phyloP scores from a whole-genome alignment of 768 basidiomycete genomes.

The Hemileccinum rubropunctum region DNA sequence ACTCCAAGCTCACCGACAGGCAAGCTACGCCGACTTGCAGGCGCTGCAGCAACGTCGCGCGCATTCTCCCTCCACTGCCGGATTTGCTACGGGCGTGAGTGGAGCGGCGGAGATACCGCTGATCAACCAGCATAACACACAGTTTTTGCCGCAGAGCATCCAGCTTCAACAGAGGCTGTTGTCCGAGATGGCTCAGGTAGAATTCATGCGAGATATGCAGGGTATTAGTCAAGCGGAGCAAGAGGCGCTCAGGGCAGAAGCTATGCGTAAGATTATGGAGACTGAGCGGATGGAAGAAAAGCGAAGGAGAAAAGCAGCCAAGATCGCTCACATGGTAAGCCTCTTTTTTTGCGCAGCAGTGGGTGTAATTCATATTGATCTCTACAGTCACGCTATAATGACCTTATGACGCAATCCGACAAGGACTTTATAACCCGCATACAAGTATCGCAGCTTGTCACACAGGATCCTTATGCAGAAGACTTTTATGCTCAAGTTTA shows the following conservation, averaged over 20 bases:
- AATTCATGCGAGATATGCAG: slow-evolving; percentile 64
- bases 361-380: not conserved
- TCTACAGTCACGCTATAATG: slow-evolving; percentile 81
- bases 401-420: slow-evolving; percentile 96
- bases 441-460: slow-evolving; percentile 96
- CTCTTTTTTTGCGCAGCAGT: not conserved
- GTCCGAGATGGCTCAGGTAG: slow-evolving; percentile 72
- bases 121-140: slow-evolving; percentile 51
- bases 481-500: slow-evolving; percentile 99
- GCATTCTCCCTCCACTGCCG: slow-evolving; percentile 44
- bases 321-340: slow-evolving; percentile 85
- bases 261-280: slow-evolving; percentile 87
- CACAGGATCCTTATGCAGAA: slow-evolving; percentile 94
- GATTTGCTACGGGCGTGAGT: slow-evolving; percentile 21
- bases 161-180: slow-evolving; percentile 75
- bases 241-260: slow-evolving; percentile 71
- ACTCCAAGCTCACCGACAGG: slow-evolving; percentile 36
- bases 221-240: slow-evolving; percentile 58
- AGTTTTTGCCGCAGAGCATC: slow-evolving; percentile 57
- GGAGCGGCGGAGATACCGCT: slow-evolving; percentile 30
- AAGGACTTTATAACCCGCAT: slow-evolving; percentile 99
- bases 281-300: slow-evolving; percentile 88
- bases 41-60: slow-evolving; percentile 49
- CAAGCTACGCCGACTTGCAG: slow-evolving; percentile 50
- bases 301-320: slow-evolving; percentile 74